Evolutionary conservation across 2,329 filamentous ascomycete genomes (phyloP).

Genomic region (Ophiostoma ulmi): DNA sequence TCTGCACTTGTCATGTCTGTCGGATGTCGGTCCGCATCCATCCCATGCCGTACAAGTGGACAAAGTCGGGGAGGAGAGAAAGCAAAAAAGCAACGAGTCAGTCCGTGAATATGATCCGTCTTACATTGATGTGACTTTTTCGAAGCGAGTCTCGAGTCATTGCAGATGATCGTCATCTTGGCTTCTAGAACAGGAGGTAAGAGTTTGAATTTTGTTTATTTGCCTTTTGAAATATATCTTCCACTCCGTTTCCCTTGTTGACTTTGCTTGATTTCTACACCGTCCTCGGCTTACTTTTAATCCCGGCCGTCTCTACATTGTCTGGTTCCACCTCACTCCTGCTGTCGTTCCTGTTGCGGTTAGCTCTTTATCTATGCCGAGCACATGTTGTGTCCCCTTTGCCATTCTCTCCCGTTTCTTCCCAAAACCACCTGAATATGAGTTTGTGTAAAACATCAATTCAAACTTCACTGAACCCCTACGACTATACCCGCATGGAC

Average conservation of each 20-base stretch:
- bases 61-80: background rate
- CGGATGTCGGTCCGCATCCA: background rate
- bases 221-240: background rate
- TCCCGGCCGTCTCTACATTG: constrained; percentile 1
- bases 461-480: background rate
- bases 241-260: background rate
- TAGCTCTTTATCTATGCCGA: background rate
- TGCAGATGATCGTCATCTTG: background rate
- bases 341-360: background rate
- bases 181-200: no score
- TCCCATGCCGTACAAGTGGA: constrained; percentile 4
- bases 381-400: background rate
- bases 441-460: background rate
- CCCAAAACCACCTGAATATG: background rate
- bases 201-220: background rate
- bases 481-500: background rate
- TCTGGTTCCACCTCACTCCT: background rate
- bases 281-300: background rate
- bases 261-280: background rate
- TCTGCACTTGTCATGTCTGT: constrained; percentile 2
- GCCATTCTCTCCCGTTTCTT: no score
- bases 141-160: background rate
- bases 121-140: background rate
- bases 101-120: background rate
- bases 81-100: background rate